These are phyloP conservation scores for Chloromonas sp. DNA, from an alignment of 163 green algal genomes.

Conservation along the genomic window DNA sequence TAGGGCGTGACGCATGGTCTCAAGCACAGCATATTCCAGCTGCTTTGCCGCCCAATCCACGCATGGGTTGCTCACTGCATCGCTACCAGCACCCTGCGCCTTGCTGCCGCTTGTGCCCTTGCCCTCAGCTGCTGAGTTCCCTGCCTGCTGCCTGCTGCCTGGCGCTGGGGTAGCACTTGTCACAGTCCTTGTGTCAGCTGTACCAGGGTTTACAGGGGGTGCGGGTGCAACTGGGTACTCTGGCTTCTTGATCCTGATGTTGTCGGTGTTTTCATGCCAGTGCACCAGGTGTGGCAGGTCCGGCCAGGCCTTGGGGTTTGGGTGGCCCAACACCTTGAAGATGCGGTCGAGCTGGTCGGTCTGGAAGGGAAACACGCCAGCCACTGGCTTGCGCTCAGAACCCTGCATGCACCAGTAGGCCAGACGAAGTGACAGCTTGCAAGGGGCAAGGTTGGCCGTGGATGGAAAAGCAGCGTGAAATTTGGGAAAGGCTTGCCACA, in stretches of 20 bases:
- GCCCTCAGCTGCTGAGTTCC: not conserved
- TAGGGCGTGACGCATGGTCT: conserved; percentile 16
- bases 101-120: not conserved
- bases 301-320: conserved; percentile 40
- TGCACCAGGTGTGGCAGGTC: conserved; percentile 46
- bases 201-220: not conserved
- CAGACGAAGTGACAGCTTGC: no score
- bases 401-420: conserved; percentile 27
- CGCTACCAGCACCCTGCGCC: not conserved
- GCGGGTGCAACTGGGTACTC: conserved; percentile 1
- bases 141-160: not conserved
- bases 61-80: conserved; percentile 1
- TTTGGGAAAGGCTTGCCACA: no score
- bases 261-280: conserved; percentile 62
- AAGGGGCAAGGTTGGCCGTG: no score
- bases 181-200: not conserved
- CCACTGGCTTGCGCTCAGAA: conserved; percentile 58
- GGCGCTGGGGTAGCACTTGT: not conserved
- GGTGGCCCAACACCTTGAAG: conserved; percentile 59
- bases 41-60: conserved; percentile 5
- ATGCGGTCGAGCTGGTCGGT: conserved; percentile 62
- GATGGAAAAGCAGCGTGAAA: no score
- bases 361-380: conserved; percentile 56
- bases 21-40: conserved; percentile 21
- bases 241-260: conserved; percentile 32